Percentiles rank a stretch among this genome's conserved stretches.
These are phyloP conservation scores for Orbilia quercus DNA, from an alignment of 2,329 filamentous ascomycete species.

Conservation along the genomic window DNA sequence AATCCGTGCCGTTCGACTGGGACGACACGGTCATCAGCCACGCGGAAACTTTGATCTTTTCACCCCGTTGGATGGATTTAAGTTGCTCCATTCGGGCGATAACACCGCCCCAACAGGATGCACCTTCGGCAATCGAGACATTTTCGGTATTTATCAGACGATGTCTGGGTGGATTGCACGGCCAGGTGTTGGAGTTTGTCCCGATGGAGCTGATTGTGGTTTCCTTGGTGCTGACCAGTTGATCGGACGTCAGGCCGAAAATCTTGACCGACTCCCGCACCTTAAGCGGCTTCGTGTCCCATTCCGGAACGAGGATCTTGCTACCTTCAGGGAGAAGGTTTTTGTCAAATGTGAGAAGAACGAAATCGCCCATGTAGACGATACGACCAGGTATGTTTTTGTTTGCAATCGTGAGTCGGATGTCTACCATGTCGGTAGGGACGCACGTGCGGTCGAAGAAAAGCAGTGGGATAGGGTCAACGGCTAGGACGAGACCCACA, in stretches of 20 bases:
- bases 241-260: constrained; percentile 59
- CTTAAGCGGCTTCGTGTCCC: constrained; percentile 60
- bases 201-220: constrained; percentile 60
- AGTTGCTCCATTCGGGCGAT: constrained; percentile 59
- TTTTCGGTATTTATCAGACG: constrained; percentile 60
- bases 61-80: constrained; percentile 56
- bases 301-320: constrained; percentile 59
- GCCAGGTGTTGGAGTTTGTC: constrained; percentile 60
- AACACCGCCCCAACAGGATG: constrained; percentile 60
- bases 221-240: constrained; percentile 59
- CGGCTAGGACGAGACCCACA: constrained; percentile 59
- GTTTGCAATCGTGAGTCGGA: constrained; percentile 60
- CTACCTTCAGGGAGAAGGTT: constrained; percentile 56
- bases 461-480: constrained; percentile 60
- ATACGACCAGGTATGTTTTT: constrained; percentile 60
- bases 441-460: constrained; percentile 60
- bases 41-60: constrained; percentile 59
- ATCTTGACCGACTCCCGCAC: constrained; percentile 60
- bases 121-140: constrained; percentile 59
- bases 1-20: constrained; percentile 60
- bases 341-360: constrained; percentile 60
- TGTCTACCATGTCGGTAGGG: constrained; percentile 61
- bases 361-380: constrained; percentile 60
- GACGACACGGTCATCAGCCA: constrained; percentile 60
- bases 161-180: constrained; percentile 60